Percentiles rank a stretch among this genome's conserved stretches.
phyloP scores from a whole-genome alignment of 495 filamentous ascomycete genomes.

The Trichoderma parareesei region DNA sequence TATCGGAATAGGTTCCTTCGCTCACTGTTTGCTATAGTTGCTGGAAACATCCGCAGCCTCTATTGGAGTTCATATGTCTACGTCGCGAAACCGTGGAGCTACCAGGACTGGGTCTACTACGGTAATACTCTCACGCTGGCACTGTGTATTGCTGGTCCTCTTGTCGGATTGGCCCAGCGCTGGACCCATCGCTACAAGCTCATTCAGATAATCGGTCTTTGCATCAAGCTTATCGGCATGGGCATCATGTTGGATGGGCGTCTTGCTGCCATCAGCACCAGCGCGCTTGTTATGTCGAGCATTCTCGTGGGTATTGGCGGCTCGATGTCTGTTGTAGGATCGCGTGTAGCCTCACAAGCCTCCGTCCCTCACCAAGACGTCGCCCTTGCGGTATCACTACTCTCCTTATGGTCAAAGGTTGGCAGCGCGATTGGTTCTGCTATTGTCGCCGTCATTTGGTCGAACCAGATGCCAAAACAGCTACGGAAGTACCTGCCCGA shows the following conservation, averaged over 20 bases:
- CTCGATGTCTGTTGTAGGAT: conserved; percentile 1
- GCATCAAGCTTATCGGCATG: background rate
- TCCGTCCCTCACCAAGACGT: conserved; percentile 9
- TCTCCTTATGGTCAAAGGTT: conserved; percentile 1
- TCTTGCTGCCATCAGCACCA: background rate
- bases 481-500: background rate
- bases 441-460: conserved; percentile 5
- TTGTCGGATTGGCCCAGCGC: conserved; percentile 1
- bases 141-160: background rate
- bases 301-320: background rate
- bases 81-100: background rate
- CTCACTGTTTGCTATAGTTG: background rate
- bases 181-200: conserved; percentile 5
- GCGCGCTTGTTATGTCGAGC: background rate
- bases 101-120: background rate
- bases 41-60: conserved; percentile 1
- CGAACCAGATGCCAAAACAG: background rate
- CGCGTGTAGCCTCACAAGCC: conserved; percentile 4
- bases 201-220: background rate
- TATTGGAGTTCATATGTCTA: conserved; percentile 2
- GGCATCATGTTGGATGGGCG: background rate
- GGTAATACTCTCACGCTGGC: background rate
- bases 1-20: background rate
- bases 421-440: background rate
- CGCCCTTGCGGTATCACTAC: background rate